Evolutionary conservation across 202 grass and related monocot species (phyloP).

Genomic region (Bolboschoenoplectus hybrid): DNA sequence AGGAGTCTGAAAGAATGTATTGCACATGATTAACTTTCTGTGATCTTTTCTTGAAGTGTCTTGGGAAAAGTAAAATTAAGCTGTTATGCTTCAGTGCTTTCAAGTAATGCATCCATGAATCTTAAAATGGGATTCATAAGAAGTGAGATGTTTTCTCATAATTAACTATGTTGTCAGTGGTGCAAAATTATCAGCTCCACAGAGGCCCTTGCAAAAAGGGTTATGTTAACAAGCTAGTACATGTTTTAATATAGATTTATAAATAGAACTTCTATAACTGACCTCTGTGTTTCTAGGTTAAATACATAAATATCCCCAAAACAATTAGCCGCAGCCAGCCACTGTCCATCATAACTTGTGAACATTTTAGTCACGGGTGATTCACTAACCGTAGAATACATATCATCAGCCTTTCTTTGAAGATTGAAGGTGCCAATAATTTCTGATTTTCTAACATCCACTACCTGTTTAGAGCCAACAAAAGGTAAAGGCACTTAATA

Average conservation of each 20-base stretch:
- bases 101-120: not conserved
- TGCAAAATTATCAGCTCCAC: not conserved
- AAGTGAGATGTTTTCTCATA: conserved; percentile 19
- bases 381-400: conserved; percentile 55
- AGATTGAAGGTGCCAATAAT: conserved; percentile 61
- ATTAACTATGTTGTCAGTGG: not conserved
- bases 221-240: not conserved
- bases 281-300: conserved; percentile 91
- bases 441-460: conserved; percentile 55
- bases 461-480: conserved; percentile 53
- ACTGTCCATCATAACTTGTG: conserved; percentile 80
- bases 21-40: not conserved
- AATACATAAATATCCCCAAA: conserved; percentile 94
- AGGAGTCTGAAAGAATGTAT: not conserved
- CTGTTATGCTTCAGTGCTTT: not conserved
- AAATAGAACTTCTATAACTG: conserved; percentile 7
- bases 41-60: not conserved
- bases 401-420: conserved; percentile 52
- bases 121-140: not conserved
- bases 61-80: not conserved
- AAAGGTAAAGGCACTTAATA: conserved; percentile 36
- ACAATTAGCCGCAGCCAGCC: conserved; percentile 77
- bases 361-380: conserved; percentile 91
- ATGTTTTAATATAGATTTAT: conserved; percentile 18
- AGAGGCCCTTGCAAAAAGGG: not conserved